Percentiles rank a stretch among this genome's conserved stretches.
These are phyloP conservation scores for Venturia asperata DNA, from an alignment of 2,329 filamentous ascomycete genomes.

Conservation along the genomic window DNA sequence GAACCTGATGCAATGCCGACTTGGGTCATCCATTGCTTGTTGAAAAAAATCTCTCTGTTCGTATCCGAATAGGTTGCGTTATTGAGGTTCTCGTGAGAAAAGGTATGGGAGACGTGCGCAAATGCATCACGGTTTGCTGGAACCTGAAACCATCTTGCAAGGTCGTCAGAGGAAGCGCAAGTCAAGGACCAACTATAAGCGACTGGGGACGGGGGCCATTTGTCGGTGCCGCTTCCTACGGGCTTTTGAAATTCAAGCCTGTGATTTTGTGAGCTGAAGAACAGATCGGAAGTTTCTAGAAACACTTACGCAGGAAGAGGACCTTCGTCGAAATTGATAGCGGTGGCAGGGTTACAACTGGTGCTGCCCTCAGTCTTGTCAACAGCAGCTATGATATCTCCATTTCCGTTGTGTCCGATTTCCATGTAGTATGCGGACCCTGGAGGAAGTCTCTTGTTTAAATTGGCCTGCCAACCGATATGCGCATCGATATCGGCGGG, in stretches of 20 bases:
- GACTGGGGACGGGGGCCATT: slow-evolving; percentile 38
- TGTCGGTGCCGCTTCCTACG: slow-evolving; percentile 42
- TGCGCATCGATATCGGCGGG: slow-evolving; percentile 43
- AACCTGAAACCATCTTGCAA: slow-evolving; percentile 9
- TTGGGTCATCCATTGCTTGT: slow-evolving; percentile 10
- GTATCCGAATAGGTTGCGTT: slow-evolving; percentile 16
- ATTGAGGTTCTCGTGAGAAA: slow-evolving; percentile 3
- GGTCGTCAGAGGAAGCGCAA: slow-evolving; percentile 4
- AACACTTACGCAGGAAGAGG: neutral
- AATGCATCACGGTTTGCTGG: slow-evolving; percentile 18
- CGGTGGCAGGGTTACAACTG: neutral
- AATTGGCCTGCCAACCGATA: slow-evolving; percentile 36
- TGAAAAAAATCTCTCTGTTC: slow-evolving; percentile 13
- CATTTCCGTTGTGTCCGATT: slow-evolving; percentile 51
- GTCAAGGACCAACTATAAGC: slow-evolving; percentile 12
- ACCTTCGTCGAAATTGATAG: slow-evolving; percentile 34
- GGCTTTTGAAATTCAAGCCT: slow-evolving; percentile 40
- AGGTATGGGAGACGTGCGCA: slow-evolving; percentile 15
- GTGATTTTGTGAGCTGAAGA: neutral
- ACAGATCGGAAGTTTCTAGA: neutral
- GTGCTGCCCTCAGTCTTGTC: slow-evolving; percentile 17
- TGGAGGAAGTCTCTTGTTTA: slow-evolving; percentile 43
- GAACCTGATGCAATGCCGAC: slow-evolving; percentile 8
- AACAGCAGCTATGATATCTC: slow-evolving; percentile 39
- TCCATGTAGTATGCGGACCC: slow-evolving; percentile 49